These are phyloP conservation scores for Alternaria conjuncta DNA, from an alignment of 2,329 filamentous ascomycete species.

Conservation along the genomic window DNA sequence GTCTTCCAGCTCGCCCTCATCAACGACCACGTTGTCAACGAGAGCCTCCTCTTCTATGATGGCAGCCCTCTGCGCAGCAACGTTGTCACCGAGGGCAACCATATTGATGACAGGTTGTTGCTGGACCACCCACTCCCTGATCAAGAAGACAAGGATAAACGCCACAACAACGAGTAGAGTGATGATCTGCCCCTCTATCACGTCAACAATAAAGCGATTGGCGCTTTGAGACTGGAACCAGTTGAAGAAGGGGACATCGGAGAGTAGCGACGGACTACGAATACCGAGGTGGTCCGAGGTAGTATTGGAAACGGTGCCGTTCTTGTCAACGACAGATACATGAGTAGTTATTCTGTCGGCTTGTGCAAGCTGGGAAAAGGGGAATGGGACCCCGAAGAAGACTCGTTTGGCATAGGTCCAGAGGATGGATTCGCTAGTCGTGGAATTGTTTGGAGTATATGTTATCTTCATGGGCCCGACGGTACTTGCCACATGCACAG, in stretches of 20 bases:
- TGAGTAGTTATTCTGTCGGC: conserved; percentile 31
- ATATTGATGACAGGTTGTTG: conserved; percentile 94
- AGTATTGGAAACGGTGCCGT: conserved; percentile 34
- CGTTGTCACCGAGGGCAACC: conserved; percentile 52
- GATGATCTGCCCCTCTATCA: conserved; percentile 91
- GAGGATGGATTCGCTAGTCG: conserved; percentile 53
- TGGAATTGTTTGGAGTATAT: conserved; percentile 47
- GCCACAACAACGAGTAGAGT: conserved; percentile 89
- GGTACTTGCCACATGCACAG: conserved; percentile 32
- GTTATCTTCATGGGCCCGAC: conserved; percentile 46
- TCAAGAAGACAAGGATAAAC: conserved; percentile 96
- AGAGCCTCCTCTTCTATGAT: conserved; percentile 34
- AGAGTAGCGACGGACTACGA: conserved; percentile 55
- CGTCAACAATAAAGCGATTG: conserved; percentile 80
- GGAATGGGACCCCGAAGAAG: conserved; percentile 40
- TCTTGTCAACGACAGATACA: conserved; percentile 27
- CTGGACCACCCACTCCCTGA: conserved; percentile 97
- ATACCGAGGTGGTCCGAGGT: conserved; percentile 31
- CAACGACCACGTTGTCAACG: conserved; percentile 14
- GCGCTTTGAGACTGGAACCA: conserved; percentile 64
- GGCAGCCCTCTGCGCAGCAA: conserved; percentile 31
- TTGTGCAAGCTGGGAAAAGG: conserved; percentile 22
- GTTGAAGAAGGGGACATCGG: conserved; percentile 63
- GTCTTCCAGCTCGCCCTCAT: conserved; percentile 13
- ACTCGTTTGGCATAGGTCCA: conserved; percentile 56